Conservation (phyloP, 805 yeast genomes). For the Candida fluviatilis region DNA sequence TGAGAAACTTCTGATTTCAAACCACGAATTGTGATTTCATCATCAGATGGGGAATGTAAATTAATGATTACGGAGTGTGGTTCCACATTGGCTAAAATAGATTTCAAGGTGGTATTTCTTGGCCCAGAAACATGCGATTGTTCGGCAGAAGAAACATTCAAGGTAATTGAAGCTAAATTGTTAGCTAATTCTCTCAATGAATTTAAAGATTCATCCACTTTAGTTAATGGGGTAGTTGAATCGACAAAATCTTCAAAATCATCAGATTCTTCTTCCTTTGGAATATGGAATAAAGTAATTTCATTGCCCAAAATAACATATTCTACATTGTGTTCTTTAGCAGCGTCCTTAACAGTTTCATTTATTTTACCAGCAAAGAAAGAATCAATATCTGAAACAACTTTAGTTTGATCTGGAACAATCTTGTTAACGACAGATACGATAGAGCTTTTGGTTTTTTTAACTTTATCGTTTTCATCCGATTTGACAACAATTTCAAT, state of each 20-base stretch:
- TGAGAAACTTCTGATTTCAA: slow-evolving; percentile 55
- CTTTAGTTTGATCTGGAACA: slow-evolving; percentile 60
- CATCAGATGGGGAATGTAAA: slow-evolving; percentile 40
- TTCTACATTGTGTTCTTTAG: slow-evolving; percentile 45
- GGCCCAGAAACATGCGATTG: slow-evolving; percentile 59
- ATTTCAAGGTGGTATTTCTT: slow-evolving; percentile 52
- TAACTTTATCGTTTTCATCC: slow-evolving; percentile 47
- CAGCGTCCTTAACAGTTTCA: slow-evolving; percentile 34
- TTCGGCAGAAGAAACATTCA: slow-evolving; percentile 49
- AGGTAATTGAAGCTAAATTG: slow-evolving; percentile 45
- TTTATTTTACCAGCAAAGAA: slow-evolving; percentile 51
- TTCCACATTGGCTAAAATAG: slow-evolving; percentile 33
- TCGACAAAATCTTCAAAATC: slow-evolving; percentile 56
- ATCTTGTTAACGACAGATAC: slow-evolving; percentile 69
- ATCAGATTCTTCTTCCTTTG: slow-evolving; percentile 33
- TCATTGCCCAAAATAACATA: slow-evolving; percentile 54
- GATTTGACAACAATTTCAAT: slow-evolving; percentile 57
- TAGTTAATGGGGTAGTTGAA: slow-evolving; percentile 47
- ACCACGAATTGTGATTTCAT: slow-evolving; percentile 68
- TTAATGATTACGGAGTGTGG: slow-evolving; percentile 42
- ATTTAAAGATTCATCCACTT: slow-evolving; percentile 52
- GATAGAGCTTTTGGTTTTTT: slow-evolving; percentile 64
- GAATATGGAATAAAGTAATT: slow-evolving; percentile 54
- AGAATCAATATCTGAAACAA: slow-evolving; percentile 61
- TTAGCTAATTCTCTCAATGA: slow-evolving; percentile 55